Evolutionary conservation across 768 basidiomycete genomes (phyloP), one percentile per base, ranked within the genome.

Genomic region (Sarcodon sp.): DNA sequence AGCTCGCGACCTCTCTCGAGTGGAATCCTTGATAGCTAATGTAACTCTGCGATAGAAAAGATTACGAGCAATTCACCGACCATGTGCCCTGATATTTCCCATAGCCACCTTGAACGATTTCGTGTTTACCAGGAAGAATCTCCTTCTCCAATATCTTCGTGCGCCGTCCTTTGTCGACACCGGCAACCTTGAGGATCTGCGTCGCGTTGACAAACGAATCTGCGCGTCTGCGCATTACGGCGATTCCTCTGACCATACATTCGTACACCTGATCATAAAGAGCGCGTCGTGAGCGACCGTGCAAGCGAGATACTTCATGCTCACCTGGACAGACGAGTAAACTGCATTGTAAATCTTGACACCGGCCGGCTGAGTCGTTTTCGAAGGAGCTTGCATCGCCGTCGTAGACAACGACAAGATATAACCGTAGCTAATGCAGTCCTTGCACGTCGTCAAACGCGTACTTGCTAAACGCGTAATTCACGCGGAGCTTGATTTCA

Each of bases 71-170:
- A 49, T 8, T 47, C 47, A 58, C 80, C 60, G 59, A 94, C 94
- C 96, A 99, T 49, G 94, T 98, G 54, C 96, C 96, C 64, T 99
- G 96, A 63, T 97, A 99, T 69, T 97, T 94, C 21, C 96, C 96
- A 61, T 98, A 98, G 32, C 96, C 96, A 35, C 96, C 96, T 64
- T 98, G 96, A 5, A 99, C 90, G 63, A 98, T 98, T 65, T 99
- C 94, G 64, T 96, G 90, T 65, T 86, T 84, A 43, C 91, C 92
- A 49, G 87, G 86, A 38, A 93, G 75, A 53, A 99, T 90, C 68
- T 99, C 94, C 64, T 93, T 96, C 73, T 98, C 87, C 11, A 90
- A 70, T 47, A 98, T 96, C 76, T 97, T 97, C 12, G 94, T 97
- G 36, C 96, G 76, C 39, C 85, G 79, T 1, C 92, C 92, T 66